These are phyloP conservation scores for Anthracocystis panici-leucophaei DNA, from an alignment of 1,284 basidiomycete species.

Conservation along the genomic window DNA sequence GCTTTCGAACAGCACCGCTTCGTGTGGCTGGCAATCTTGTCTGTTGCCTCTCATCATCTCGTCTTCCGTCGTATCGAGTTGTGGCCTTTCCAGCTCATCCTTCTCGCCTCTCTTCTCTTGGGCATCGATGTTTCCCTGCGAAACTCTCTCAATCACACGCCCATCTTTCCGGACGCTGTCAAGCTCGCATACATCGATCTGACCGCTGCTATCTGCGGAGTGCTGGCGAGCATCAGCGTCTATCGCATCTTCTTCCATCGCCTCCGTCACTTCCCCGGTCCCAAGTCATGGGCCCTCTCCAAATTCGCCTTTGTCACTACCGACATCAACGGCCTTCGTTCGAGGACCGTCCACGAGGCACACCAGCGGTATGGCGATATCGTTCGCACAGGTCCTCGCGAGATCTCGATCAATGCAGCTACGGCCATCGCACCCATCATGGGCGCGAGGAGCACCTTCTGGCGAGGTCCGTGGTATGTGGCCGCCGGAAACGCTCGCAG, in stretches of 20 bases:
- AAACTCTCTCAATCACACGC: neutral
- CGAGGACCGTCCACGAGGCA: slow-evolving; percentile 17
- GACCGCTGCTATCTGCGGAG: neutral
- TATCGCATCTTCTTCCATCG: slow-evolving; percentile 50
- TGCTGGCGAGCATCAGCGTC: slow-evolving; percentile 30
- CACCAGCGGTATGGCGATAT: slow-evolving; percentile 44
- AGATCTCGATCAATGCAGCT: slow-evolving; percentile 44
- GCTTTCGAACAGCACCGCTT: slow-evolving; percentile 19
- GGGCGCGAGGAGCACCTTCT: slow-evolving; percentile 29
- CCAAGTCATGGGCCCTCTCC: slow-evolving; percentile 23
- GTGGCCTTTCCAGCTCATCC: slow-evolving; percentile 23
- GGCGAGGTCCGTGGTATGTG: slow-evolving; percentile 47
- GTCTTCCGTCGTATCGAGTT: slow-evolving; percentile 26
- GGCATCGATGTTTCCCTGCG: slow-evolving; percentile 14
- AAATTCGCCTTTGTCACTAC: slow-evolving; percentile 35
- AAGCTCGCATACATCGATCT: slow-evolving; percentile 15
- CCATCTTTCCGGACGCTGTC: slow-evolving; percentile 8
- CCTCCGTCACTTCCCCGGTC: slow-evolving; percentile 36
- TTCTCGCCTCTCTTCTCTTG: slow-evolving; percentile 11
- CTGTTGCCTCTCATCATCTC: slow-evolving; percentile 20
- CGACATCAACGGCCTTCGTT: slow-evolving; percentile 32
- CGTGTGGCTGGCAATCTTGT: slow-evolving; percentile 2
- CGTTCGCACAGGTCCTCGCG: slow-evolving; percentile 45
- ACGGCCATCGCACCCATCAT: slow-evolving; percentile 28
- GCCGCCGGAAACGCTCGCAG: slow-evolving; percentile 17